phyloP scores from a whole-genome alignment of 2,329 filamentous ascomycete genomes.

The Pleomassaria siparia region DNA sequence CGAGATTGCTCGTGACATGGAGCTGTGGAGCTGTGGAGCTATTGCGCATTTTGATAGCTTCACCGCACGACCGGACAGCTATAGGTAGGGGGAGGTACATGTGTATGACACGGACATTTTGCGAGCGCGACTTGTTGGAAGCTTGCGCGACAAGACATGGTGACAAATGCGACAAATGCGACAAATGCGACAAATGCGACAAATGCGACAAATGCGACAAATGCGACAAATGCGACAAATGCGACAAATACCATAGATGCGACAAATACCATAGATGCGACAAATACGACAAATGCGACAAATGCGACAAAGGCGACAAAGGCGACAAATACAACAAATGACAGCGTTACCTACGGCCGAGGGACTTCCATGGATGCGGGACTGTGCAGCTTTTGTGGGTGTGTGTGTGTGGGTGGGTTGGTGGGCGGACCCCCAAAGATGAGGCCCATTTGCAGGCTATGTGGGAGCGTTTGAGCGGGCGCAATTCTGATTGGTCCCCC shows the following conservation, averaged over 20 bases:
- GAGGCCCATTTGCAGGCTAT: background rate
- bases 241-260: no score
- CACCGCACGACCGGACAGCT: background rate
- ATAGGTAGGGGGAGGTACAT: no score
- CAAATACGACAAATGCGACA: no score
- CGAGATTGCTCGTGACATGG: conserved; percentile 11
- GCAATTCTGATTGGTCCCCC: background rate
- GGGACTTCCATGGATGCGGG: background rate
- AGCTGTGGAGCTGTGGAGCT: background rate
- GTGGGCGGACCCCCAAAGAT: background rate
- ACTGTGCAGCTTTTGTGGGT: background rate
- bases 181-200: no score
- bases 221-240: no score
- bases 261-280: no score
- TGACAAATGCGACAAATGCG: no score
- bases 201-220: no score
- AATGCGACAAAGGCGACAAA: no score
- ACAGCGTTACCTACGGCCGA: background rate
- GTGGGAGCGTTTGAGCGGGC: background rate
- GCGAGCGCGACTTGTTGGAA: background rate
- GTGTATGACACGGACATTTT: background rate
- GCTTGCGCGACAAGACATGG: background rate
- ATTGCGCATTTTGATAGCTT: background rate
- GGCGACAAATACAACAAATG: no score
- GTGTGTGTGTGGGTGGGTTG: no score